phyloP scores from a whole-genome alignment of 768 basidiomycete species.

The Goffeauzyma gilvescens region DNA sequence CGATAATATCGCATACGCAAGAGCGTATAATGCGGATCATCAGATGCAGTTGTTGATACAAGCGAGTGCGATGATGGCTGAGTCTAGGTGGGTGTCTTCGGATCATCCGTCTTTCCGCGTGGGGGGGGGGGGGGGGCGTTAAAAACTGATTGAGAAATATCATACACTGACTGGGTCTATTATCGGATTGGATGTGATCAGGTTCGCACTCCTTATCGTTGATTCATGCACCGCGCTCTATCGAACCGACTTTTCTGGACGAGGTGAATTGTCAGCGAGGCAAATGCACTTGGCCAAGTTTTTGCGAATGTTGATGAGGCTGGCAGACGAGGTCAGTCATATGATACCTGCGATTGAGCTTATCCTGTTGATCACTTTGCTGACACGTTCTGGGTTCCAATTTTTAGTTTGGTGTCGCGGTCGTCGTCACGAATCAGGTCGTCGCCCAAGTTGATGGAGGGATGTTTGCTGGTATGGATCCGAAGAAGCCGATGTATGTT shows the following conservation, averaged over 20 bases:
- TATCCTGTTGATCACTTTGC: background rate
- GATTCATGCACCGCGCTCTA: slow-evolving; percentile 93
- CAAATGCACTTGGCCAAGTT: slow-evolving; percentile 95
- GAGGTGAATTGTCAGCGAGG: slow-evolving; percentile 83
- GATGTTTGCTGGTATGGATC: slow-evolving; percentile 69
- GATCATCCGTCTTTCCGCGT: background rate
- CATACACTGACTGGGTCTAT: background rate
- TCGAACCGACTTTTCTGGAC: slow-evolving; percentile 83
- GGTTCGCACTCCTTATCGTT: slow-evolving; percentile 88
- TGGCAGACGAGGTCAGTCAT: slow-evolving; percentile 74
- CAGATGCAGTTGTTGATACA: slow-evolving; percentile 72
- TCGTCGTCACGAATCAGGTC: slow-evolving; percentile 93
- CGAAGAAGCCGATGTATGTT: slow-evolving; percentile 74
- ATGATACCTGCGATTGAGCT: background rate
- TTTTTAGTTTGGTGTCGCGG: slow-evolving; percentile 80
- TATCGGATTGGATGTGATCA: too few relatives aligned
- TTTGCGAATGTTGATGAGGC: slow-evolving; percentile 69
- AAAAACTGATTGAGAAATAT: slow-evolving; percentile 3
- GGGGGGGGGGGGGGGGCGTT: too few relatives aligned
- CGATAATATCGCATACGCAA: slow-evolving; percentile 94
- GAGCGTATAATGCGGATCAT: slow-evolving; percentile 97
- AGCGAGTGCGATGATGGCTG: slow-evolving; percentile 97
- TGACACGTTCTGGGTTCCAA: slow-evolving; percentile 1
- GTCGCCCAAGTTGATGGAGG: slow-evolving; percentile 96
- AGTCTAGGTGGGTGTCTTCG: slow-evolving; percentile 51